Evolutionary conservation across 2,329 filamentous ascomycete genomes (phyloP).

Genomic region (Mycogone perniciosa): DNA sequence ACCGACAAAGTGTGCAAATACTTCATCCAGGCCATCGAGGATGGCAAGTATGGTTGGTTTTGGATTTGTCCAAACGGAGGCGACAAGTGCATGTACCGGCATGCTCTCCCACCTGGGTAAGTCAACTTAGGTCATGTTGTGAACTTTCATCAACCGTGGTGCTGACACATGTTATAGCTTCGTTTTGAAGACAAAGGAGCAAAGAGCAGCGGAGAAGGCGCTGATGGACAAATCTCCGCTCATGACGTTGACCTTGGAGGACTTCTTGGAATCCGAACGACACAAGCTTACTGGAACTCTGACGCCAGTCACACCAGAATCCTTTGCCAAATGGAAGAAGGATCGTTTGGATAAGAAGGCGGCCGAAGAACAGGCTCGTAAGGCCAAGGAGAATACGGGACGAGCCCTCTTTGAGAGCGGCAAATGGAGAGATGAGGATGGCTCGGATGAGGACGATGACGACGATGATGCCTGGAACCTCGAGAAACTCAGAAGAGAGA

Average conservation of each 20-base stretch:
- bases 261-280: conserved; percentile 92
- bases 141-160: background rate
- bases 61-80: conserved; percentile 96
- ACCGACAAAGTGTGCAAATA: conserved; percentile 99
- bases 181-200: conserved; percentile 95
- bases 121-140: conserved; percentile 30
- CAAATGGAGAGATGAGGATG: conserved; percentile 71
- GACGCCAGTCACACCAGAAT: conserved; percentile 88
- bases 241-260: conserved; percentile 90
- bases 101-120: conserved; percentile 89
- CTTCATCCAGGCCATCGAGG: conserved; percentile 95
- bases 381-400: conserved; percentile 92
- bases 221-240: conserved; percentile 92
- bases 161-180: conserved; percentile 54
- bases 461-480: conserved; percentile 72
- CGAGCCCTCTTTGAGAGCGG: conserved; percentile 94
- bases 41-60: conserved; percentile 99
- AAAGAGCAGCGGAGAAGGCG: conserved; percentile 90
- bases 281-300: conserved; percentile 89
- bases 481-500: conserved; percentile 76
- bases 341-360: conserved; percentile 91
- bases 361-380: conserved; percentile 82
- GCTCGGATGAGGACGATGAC: conserved; percentile 51
- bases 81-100: conserved; percentile 98
- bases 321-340: conserved; percentile 96